Conservation (phyloP, 352 stramenopile genomes). For the Blastocystis sp. region DNA sequence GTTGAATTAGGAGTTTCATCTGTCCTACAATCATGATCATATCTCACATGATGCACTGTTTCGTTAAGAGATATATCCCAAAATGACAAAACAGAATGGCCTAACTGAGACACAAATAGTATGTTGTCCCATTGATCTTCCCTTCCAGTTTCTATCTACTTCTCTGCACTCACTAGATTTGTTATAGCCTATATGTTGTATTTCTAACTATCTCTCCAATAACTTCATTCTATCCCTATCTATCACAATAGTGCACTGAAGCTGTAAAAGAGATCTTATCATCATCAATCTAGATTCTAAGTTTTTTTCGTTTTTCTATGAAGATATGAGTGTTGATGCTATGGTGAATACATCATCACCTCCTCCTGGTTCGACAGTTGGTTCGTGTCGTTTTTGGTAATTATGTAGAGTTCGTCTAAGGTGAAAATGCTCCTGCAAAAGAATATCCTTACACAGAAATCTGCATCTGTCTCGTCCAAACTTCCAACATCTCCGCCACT, state of each 20-base stretch:
- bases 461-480: background rate
- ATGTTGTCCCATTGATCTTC: no score
- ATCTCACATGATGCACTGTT: no score
- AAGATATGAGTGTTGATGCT: background rate
- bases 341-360: background rate
- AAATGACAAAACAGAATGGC: no score
- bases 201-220: background rate
- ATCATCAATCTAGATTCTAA: no score
- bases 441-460: slow-evolving; percentile 12
- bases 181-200: background rate
- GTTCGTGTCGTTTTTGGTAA: background rate
- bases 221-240: background rate
- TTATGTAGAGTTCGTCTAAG: slow-evolving; percentile 29
- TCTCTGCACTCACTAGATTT: no score
- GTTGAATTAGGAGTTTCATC: background rate
- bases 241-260: background rate
- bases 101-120: no score
- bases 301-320: background rate
- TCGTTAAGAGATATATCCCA: no score
- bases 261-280: background rate
- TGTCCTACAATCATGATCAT: background rate
- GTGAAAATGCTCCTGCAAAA: slow-evolving; percentile 19
- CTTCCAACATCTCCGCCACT: background rate
- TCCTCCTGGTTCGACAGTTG: background rate
- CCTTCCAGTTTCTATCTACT: no score